Evolutionary conservation across 2,329 filamentous ascomycete species (phyloP).

Genomic region (Pseudogymnoascus sp.): DNA sequence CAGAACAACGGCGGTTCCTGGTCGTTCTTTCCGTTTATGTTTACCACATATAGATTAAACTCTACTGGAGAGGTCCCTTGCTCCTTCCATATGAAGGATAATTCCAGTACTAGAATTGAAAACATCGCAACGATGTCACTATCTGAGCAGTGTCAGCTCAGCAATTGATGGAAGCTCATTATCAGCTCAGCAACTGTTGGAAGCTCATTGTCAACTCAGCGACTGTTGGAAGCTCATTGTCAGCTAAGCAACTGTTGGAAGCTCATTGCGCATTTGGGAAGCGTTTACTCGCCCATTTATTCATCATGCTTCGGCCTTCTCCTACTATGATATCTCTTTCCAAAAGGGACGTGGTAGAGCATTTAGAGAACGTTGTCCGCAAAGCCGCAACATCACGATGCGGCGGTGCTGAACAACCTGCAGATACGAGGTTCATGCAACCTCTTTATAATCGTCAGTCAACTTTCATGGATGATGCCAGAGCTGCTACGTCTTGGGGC

Average conservation of each 20-base stretch:
- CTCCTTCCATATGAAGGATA: not conserved
- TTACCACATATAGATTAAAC: not conserved
- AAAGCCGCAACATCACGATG: not conserved
- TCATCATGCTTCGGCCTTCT: not conserved
- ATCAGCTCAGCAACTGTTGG: not conserved
- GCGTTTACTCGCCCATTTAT: not conserved
- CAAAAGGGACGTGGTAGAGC: conserved; percentile 1
- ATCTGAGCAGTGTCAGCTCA: not conserved
- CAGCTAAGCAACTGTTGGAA: not conserved
- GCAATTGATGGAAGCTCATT: not conserved
- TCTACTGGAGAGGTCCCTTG: not conserved
- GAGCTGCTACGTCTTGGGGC: not conserved
- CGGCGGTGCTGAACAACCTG: not conserved
- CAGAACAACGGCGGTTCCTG: not conserved
- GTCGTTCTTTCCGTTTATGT: not conserved
- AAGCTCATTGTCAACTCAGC: not conserved
- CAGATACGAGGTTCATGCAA: not conserved
- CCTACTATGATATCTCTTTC: conserved; percentile 7
- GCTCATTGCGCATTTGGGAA: not conserved
- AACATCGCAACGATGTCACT: not conserved
- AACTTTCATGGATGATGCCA: not conserved
- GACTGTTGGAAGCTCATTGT: not conserved
- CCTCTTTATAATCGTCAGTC: not conserved
- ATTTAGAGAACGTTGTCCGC: not conserved
- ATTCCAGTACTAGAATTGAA: not conserved